Evolutionary conservation across 306 rosid species (phyloP).

Genomic region (Cucurbita moschata): DNA sequence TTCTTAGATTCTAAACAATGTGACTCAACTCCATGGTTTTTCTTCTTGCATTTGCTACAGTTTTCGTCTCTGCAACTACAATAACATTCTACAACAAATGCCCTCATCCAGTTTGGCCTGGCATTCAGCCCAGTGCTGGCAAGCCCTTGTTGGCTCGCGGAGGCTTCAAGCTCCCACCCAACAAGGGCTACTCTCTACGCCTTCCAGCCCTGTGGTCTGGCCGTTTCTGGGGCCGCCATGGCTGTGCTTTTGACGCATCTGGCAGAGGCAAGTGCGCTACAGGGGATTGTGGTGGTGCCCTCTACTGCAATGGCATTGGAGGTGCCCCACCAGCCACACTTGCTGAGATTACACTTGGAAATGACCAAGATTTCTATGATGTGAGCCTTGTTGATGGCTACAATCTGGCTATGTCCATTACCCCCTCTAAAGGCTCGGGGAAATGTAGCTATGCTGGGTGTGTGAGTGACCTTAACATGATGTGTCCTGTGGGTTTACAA

Average conservation of each 20-base stretch:
- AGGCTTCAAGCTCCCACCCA: slow-evolving; percentile 59
- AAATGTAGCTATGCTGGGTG: slow-evolving; percentile 82
- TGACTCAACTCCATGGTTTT: neutral
- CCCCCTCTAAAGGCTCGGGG: slow-evolving; percentile 58
- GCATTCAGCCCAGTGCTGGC: slow-evolving; percentile 80
- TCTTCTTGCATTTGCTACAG: neutral
- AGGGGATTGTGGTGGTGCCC: slow-evolving; percentile 83
- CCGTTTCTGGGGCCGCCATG: slow-evolving; percentile 97
- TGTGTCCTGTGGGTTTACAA: slow-evolving; percentile 86
- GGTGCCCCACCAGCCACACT: slow-evolving; percentile 83
- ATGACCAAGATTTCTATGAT: slow-evolving; percentile 80
- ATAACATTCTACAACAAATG: slow-evolving; percentile 59
- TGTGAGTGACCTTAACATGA: slow-evolving; percentile 65
- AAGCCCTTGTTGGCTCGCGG: slow-evolving; percentile 67
- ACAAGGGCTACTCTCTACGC: slow-evolving; percentile 38
- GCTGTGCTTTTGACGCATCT: slow-evolving; percentile 64
- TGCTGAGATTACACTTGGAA: slow-evolving; percentile 74
- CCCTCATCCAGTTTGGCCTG: slow-evolving; percentile 87
- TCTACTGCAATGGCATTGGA: slow-evolving; percentile 74
- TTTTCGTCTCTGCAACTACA: slow-evolving; percentile 19
- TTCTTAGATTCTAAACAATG: neutral
- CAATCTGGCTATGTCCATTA: slow-evolving; percentile 65
- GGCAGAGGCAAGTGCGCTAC: slow-evolving; percentile 81
- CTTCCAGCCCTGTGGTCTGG: slow-evolving; percentile 89
- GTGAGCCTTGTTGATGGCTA: slow-evolving; percentile 91